phyloP scores from a whole-genome alignment of 176 grass and related monocot species.

The Elymus sibiricus region DNA sequence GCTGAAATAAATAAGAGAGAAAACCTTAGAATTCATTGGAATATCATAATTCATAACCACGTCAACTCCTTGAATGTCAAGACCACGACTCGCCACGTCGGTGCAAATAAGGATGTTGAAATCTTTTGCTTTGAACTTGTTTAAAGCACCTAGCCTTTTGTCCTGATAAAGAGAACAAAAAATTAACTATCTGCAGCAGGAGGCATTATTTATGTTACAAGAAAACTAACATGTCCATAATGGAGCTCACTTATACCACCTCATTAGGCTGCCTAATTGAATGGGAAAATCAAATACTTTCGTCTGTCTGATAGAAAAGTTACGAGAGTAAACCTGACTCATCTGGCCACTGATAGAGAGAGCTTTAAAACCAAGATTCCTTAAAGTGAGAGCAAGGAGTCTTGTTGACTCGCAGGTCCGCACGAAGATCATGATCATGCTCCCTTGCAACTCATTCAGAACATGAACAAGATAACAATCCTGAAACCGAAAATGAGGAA shows the following conservation, averaged over 20 bases:
- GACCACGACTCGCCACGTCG: conserved; percentile 89
- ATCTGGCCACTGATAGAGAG: conserved; percentile 93
- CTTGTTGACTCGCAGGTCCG: conserved; percentile 90
- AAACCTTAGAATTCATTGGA: conserved; percentile 86
- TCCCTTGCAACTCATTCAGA: conserved; percentile 65
- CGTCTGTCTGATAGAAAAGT: not conserved
- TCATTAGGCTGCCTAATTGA: not conserved
- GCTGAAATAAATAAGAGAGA: not conserved
- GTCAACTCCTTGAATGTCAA: conserved; percentile 93
- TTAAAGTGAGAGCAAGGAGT: conserved; percentile 60
- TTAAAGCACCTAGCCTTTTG: conserved; percentile 85
- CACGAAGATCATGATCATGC: conserved; percentile 85
- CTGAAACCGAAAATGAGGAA: conserved; percentile 33
- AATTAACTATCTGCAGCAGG: not conserved
- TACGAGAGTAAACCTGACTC: conserved; percentile 58
- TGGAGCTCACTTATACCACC: not conserved
- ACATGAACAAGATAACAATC: conserved; percentile 92
- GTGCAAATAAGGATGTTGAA: conserved; percentile 90
- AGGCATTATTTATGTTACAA: not conserved
- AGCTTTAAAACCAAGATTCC: conserved; percentile 79
- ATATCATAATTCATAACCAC: conserved; percentile 94
- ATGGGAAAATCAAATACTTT: conserved; percentile 11
- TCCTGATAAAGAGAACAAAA: conserved; percentile 38
- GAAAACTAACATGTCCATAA: conserved; percentile 9
- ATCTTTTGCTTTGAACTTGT: conserved; percentile 76